Evolutionary conservation across 1,139 yeast genomes (phyloP).

Genomic region (Suhomyces wounanorum): DNA sequence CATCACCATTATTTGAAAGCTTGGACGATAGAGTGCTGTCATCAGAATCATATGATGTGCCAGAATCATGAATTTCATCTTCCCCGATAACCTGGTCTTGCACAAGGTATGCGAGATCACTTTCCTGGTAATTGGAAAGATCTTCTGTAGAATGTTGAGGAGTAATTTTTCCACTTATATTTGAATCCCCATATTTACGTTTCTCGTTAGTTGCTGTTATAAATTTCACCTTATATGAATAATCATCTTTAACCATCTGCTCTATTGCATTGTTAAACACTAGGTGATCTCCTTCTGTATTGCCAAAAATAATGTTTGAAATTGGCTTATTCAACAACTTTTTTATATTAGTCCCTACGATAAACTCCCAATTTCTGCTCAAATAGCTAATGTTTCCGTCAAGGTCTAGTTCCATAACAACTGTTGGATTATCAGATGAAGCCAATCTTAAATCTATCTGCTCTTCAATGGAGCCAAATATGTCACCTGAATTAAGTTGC

Average conservation of each 20-base stretch:
- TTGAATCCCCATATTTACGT: constrained; percentile 4
- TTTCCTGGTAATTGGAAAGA: constrained; percentile 5
- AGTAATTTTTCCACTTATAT: constrained; percentile 26
- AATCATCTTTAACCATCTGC: constrained; percentile 72
- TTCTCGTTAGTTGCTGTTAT: constrained; percentile 54
- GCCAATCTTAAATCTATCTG: constrained; percentile 55
- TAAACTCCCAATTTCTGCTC: constrained; percentile 73
- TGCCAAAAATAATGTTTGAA: constrained; percentile 66
- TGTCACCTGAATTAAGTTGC: neutral
- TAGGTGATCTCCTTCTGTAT: constrained; percentile 56
- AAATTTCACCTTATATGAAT: constrained; percentile 76
- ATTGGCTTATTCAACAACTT: constrained; percentile 63
- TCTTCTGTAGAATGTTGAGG: constrained; percentile 29
- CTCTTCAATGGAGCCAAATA: constrained; percentile 35
- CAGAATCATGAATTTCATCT: constrained; percentile 9
- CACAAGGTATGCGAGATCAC: neutral
- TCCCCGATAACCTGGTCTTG: neutral
- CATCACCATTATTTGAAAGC: constrained; percentile 57
- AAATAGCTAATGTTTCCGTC: constrained; percentile 77
- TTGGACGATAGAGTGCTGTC: constrained; percentile 29
- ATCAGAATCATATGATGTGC: constrained; percentile 12
- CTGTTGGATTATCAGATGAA: constrained; percentile 70
- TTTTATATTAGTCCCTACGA: constrained; percentile 65
- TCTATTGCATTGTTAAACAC: constrained; percentile 73
- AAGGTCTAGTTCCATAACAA: constrained; percentile 81